A percentile compares a stretch with the other conserved stretches of the same genome.
phyloP scores from a whole-genome alignment of 2,329 filamentous ascomycete genomes.

The Pestalotiopsis sp. region DNA sequence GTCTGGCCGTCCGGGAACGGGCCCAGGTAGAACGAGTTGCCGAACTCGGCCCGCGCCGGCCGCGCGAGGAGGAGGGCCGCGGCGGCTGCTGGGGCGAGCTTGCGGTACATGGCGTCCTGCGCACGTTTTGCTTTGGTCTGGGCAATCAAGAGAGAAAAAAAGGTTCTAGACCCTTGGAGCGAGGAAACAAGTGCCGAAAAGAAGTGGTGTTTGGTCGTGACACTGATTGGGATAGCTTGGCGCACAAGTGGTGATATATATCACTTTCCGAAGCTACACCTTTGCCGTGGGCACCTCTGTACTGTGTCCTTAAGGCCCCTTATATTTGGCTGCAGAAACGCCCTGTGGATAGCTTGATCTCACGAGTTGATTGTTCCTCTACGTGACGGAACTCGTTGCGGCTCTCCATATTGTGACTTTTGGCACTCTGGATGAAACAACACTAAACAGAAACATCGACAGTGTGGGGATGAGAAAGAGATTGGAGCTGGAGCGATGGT shows the following conservation, averaged over 20 bases:
- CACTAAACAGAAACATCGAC: not conserved
- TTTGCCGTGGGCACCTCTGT: not conserved
- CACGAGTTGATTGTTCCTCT: not conserved
- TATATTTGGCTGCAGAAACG: not conserved
- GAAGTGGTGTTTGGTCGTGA: not conserved
- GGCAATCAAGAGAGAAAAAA: not conserved
- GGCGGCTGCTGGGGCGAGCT: not conserved
- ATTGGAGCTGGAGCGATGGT: not conserved
- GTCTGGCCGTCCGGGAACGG: slow-evolving; percentile 10
- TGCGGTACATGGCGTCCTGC: not conserved
- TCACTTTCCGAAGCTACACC: not conserved
- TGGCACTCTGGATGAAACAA: not conserved
- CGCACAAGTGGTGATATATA: not conserved
- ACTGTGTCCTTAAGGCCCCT: not conserved
- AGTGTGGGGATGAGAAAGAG: not conserved
- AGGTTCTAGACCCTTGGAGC: not conserved
- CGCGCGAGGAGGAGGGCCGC: not conserved
- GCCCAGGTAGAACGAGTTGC: slow-evolving; percentile 17
- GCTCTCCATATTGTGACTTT: not conserved
- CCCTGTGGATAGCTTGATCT: not conserved
- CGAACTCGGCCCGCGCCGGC: not conserved
- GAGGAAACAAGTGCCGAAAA: not conserved
- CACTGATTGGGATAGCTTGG: not conserved
- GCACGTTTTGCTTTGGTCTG: not conserved
- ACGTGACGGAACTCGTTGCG: not conserved